These are phyloP conservation scores for Yarrowia hollandica DNA, from an alignment of 805 yeast genomes.

Conservation along the genomic window DNA sequence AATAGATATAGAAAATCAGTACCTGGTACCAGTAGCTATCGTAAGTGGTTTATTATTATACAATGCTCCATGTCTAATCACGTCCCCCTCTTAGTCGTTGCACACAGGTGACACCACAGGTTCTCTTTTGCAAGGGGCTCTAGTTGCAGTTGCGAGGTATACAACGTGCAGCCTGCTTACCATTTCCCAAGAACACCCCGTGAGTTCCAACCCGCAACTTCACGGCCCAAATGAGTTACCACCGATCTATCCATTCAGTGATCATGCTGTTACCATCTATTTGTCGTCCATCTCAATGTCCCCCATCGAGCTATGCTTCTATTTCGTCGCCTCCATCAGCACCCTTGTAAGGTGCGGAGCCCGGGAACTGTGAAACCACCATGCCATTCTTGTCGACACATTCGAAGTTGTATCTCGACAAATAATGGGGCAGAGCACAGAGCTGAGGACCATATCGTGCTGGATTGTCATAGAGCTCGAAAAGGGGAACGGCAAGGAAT, in stretches of 20 bases:
- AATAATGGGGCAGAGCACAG: constrained; percentile 43
- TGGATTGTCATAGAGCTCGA: constrained; percentile 41
- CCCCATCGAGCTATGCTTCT: not conserved
- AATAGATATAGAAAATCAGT: too few species aligned
- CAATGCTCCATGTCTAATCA: too few species aligned
- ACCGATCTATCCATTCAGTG: not conserved
- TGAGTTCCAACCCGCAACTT: not conserved
- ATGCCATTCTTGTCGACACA: constrained; percentile 38
- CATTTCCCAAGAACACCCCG: not conserved
- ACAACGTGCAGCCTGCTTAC: too few species aligned
- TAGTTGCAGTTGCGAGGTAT: too few species aligned
- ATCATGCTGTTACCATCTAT: not conserved
- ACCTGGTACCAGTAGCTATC: too few species aligned
- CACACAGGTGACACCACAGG: too few species aligned
- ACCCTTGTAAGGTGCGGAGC: not conserved
- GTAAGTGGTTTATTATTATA: too few species aligned
- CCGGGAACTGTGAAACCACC: constrained; percentile 31
- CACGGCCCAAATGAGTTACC: not conserved
- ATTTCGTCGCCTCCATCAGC: not conserved
- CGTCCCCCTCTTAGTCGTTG: too few species aligned
- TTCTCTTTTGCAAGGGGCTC: too few species aligned
- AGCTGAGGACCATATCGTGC: constrained; percentile 40
- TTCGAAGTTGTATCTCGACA: constrained; percentile 42
- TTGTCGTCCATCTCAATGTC: not conserved
- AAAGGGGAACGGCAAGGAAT: constrained; percentile 40